These are phyloP conservation scores for Cylindricascospora bacillispora DNA, from an alignment of 1,139 yeast species.

Conservation along the genomic window DNA sequence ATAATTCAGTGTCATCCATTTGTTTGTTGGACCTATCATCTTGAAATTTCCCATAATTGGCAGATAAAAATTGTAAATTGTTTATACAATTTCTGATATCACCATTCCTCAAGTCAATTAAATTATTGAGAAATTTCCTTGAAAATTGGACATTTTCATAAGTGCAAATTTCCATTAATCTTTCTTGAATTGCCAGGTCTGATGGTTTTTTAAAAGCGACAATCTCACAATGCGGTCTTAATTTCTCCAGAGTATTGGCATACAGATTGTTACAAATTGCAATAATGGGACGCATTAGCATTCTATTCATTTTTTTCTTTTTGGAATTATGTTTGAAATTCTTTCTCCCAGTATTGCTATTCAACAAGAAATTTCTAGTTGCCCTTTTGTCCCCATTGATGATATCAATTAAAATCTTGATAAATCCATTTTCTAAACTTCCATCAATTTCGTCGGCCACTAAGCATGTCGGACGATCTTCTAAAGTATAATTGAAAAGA, in stretches of 20 bases:
- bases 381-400: conserved; percentile 47
- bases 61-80: conserved; percentile 51
- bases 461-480: conserved; percentile 57
- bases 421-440: conserved; percentile 69
- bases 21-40: conserved; percentile 8
- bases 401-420: conserved; percentile 52
- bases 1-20: conserved; percentile 16
- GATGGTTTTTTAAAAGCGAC: conserved; percentile 53
- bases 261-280: conserved; percentile 86
- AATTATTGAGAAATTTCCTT: conserved; percentile 34
- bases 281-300: conserved; percentile 71
- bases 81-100: conserved; percentile 83
- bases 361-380: conserved; percentile 23
- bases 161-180: conserved; percentile 39
- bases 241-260: conserved; percentile 55
- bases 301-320: conserved; percentile 25
- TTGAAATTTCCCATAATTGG: conserved; percentile 8
- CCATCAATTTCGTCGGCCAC: conserved; percentile 90
- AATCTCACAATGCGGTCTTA: conserved; percentile 63
- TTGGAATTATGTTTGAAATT: conserved; percentile 19
- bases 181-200: conserved; percentile 34
- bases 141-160: conserved; percentile 32
- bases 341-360: conserved; percentile 10
- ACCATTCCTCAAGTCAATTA: conserved; percentile 64
- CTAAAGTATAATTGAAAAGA: conserved; percentile 47